phyloP scores from a whole-genome alignment of 2,329 filamentous ascomycete genomes.

The Huntiella decipiens region DNA sequence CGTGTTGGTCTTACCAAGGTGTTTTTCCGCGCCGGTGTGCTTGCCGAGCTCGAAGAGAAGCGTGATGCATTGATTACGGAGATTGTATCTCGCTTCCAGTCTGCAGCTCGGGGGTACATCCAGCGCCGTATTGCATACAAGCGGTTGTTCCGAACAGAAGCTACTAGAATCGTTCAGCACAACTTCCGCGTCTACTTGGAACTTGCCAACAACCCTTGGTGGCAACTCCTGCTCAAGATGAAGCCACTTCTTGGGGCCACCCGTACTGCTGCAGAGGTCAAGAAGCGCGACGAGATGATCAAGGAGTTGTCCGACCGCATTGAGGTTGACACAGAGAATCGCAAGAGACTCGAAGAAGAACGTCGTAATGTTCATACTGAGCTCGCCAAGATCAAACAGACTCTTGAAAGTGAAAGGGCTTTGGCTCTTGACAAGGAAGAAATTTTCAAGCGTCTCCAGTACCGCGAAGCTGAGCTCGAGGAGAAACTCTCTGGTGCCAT shows the following conservation, averaged over 20 bases:
- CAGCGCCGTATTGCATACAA: constrained; percentile 82
- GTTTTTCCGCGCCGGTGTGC: constrained; percentile 89
- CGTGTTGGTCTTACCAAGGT: constrained; percentile 92
- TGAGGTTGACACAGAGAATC: constrained; percentile 53
- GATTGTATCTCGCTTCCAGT: constrained; percentile 88
- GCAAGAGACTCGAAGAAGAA: constrained; percentile 75
- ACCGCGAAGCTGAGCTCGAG: constrained; percentile 75
- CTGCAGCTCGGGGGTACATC: constrained; percentile 72
- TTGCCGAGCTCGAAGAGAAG: constrained; percentile 92
- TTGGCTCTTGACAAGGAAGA: constrained; percentile 95
- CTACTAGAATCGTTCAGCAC: constrained; percentile 79
- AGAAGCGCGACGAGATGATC: constrained; percentile 88
- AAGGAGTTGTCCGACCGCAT: constrained; percentile 70
- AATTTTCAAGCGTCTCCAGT: constrained; percentile 90
- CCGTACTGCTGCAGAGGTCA: constrained; percentile 79
- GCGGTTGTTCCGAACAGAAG: constrained; percentile 81
- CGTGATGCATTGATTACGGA: constrained; percentile 81
- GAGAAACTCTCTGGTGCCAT: constrained; percentile 86
- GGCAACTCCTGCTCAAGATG: constrained; percentile 88
- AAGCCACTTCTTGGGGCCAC: constrained; percentile 85
- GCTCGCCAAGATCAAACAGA: constrained; percentile 78
- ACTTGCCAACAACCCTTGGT: constrained; percentile 88
- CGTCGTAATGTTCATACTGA: constrained; percentile 72
- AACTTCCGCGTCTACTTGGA: constrained; percentile 88
- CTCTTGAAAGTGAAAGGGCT: constrained; percentile 86